Evolutionary conservation across 768 basidiomycete species (phyloP).

Genomic region (Xerocomus brunneocitrinus): DNA sequence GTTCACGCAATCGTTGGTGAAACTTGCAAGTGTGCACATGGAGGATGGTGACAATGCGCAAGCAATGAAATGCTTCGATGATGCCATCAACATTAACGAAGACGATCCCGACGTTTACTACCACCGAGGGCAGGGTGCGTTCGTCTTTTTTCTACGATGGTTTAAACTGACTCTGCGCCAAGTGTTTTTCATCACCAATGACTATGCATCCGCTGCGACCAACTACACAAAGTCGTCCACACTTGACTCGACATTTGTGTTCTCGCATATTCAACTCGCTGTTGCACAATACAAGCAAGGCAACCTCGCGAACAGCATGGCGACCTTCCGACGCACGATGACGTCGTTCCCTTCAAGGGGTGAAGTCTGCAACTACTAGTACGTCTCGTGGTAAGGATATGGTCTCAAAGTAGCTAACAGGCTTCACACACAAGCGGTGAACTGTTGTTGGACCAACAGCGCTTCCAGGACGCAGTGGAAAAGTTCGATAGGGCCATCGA

Average conservation of each 20-base stretch:
- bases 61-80: slow-evolving; percentile 89
- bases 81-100: slow-evolving; percentile 76
- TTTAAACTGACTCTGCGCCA: not conserved
- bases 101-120: slow-evolving; percentile 96
- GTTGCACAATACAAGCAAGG: slow-evolving; percentile 95
- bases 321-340: slow-evolving; percentile 82
- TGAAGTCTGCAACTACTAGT: slow-evolving; percentile 96
- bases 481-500: slow-evolving; percentile 92
- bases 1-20: slow-evolving; percentile 88
- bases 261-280: slow-evolving; percentile 95
- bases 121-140: slow-evolving; percentile 89
- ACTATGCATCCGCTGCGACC: slow-evolving; percentile 78
- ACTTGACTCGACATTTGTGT: slow-evolving; percentile 86
- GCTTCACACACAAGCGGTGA: slow-evolving; percentile 62
- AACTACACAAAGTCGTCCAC: slow-evolving; percentile 90
- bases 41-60: slow-evolving; percentile 79
- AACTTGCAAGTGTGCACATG: slow-evolving; percentile 97
- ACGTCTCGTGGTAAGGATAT: slow-evolving; percentile 24
- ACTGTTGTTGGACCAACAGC: slow-evolving; percentile 85
- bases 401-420: not conserved
- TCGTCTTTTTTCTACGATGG: not conserved
- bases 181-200: slow-evolving; percentile 95
- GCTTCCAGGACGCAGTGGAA: slow-evolving; percentile 83
- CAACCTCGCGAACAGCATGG: slow-evolving; percentile 77
- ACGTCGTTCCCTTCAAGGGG: slow-evolving; percentile 80